phyloP scores from a whole-genome alignment of 83 land plant genomes.

The Larix sibirica region DNA sequence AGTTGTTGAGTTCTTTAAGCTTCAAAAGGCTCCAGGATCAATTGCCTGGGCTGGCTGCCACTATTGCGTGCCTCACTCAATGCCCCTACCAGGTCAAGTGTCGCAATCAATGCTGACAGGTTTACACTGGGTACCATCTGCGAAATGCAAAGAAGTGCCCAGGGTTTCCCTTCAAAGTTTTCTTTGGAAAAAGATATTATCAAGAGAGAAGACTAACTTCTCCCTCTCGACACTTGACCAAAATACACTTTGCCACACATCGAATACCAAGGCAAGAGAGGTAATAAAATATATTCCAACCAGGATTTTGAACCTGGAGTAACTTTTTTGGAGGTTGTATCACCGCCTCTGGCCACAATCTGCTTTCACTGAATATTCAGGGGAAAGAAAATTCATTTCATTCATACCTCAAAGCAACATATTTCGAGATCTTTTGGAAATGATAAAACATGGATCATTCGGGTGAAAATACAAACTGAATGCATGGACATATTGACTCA shows the following conservation, averaged over 20 bases:
- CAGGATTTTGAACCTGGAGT: too few relatives aligned
- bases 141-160: too few relatives aligned
- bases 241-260: not conserved
- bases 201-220: not conserved
- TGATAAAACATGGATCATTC: not conserved
- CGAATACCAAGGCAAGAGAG: not conserved
- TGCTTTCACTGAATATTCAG: not conserved
- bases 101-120: too few relatives aligned
- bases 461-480: constrained; percentile 1
- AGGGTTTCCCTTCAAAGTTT: too few relatives aligned
- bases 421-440: not conserved
- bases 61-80: too few relatives aligned
- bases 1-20: too few relatives aligned
- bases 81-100: too few relatives aligned
- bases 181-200: too few relatives aligned
- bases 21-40: too few relatives aligned
- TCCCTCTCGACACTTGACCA: not conserved
- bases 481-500: not conserved
- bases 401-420: not conserved
- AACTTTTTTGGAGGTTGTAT: not conserved
- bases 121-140: too few relatives aligned
- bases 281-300: not conserved
- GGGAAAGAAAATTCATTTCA: not conserved
- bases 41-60: too few relatives aligned
- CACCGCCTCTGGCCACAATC: not conserved